These are phyloP conservation scores for Alternaria panax DNA, from an alignment of 2,329 filamentous ascomycete genomes.

Conservation along the genomic window DNA sequence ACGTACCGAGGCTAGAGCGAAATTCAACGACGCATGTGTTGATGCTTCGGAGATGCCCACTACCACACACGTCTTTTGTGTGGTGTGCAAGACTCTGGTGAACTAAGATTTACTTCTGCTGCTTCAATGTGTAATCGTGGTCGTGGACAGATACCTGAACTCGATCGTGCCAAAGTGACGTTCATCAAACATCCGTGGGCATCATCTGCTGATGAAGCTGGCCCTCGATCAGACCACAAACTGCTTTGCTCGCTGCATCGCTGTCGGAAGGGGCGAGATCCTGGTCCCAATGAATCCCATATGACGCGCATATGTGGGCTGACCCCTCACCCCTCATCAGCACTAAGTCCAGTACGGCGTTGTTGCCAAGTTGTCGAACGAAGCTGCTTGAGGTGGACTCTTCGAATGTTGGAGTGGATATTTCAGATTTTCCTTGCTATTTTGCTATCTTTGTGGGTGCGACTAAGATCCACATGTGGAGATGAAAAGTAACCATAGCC, in stretches of 20 bases:
- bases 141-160: background rate
- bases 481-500: conserved; percentile 1
- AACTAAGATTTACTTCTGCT: background rate
- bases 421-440: background rate
- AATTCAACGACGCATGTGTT: conserved; percentile 9
- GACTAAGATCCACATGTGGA: background rate
- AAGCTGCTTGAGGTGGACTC: background rate
- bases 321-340: conserved; percentile 14
- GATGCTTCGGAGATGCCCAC: conserved; percentile 1
- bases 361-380: background rate
- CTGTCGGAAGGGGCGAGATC: conserved; percentile 7
- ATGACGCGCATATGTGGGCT: conserved; percentile 19
- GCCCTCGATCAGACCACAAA: background rate
- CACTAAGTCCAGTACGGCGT: conserved; percentile 3
- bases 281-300: conserved; percentile 10
- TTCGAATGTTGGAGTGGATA: background rate
- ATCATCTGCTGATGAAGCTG: conserved; percentile 1
- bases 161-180: conserved; percentile 1
- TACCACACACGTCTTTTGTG: background rate
- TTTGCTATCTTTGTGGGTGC: background rate
- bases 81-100: background rate
- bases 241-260: background rate
- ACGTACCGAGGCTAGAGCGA: conserved; percentile 5
- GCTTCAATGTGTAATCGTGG: background rate
- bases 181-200: background rate